Conservation (phyloP, 495 filamentous ascomycete genomes). For the Aspergillus ellipticus region DNA sequence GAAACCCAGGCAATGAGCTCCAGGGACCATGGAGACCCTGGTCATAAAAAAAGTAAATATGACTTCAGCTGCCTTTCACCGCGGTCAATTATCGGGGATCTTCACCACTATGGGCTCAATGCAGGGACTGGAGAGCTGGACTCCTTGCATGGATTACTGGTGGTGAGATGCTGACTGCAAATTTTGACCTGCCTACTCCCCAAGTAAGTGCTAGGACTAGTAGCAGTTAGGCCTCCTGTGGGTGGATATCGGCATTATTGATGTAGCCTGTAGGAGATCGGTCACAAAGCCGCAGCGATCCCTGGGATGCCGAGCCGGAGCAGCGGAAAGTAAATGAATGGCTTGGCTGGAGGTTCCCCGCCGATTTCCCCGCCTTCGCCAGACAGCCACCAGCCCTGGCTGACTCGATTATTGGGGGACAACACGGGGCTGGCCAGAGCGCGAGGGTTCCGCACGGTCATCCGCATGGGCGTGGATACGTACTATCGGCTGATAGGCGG, state of each 20-base stretch:
- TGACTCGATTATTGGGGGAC: not conserved
- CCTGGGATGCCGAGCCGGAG: not conserved
- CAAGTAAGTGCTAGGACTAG: too few relatives aligned
- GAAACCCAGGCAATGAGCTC: not conserved
- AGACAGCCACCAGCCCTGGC: not conserved
- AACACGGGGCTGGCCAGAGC: not conserved
- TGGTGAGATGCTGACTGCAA: too few relatives aligned
- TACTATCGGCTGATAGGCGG: not conserved
- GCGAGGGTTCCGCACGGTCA: not conserved
- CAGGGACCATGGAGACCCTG: not conserved
- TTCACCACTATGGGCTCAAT: conserved; percentile 1
- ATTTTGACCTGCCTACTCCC: too few relatives aligned
- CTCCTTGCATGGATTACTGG: not conserved
- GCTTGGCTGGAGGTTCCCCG: not conserved
- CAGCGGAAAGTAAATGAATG: not conserved
- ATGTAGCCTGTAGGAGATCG: too few relatives aligned
- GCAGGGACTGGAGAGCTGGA: not conserved
- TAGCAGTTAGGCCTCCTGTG: too few relatives aligned
- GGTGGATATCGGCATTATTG: not conserved
- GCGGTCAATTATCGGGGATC: conserved; percentile 22
- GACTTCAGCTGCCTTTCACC: not conserved
- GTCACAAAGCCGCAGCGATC: not conserved
- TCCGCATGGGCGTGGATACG: not conserved
- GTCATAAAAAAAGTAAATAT: not conserved
- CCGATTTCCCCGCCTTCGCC: not conserved